These are phyloP conservation scores for Toxicodendron radicans DNA, from an alignment of 345 rosid species.

Conservation along the genomic window DNA sequence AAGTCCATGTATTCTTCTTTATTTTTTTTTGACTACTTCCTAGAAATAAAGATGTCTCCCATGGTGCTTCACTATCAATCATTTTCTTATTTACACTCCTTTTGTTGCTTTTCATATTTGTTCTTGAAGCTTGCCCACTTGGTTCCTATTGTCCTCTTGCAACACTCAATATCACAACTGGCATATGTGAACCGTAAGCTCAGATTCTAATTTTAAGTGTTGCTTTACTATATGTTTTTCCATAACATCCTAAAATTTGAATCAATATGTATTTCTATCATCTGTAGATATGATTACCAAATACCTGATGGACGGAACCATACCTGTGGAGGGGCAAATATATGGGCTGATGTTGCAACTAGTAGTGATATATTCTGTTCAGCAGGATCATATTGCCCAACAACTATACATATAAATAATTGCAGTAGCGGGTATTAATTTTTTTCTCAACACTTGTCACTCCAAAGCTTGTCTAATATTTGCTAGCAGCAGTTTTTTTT, in stretches of 20 bases:
- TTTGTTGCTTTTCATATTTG: conserved; percentile 9
- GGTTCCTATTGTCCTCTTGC: conserved; percentile 68
- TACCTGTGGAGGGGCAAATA: conserved; percentile 92
- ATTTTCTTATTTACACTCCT: background rate
- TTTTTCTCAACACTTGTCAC: conserved; percentile 20
- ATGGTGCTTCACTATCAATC: background rate
- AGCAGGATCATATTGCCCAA: conserved; percentile 60
- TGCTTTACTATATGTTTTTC: conserved; percentile 3
- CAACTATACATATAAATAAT: conserved; percentile 33
- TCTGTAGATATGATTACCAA: conserved; percentile 78
- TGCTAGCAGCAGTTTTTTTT: background rate
- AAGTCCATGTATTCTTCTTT: background rate
- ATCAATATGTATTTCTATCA: conserved; percentile 1
- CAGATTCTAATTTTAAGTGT: conserved; percentile 7
- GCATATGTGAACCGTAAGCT: conserved; percentile 73
- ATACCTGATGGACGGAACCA: conserved; percentile 72
- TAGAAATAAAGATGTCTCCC: background rate
- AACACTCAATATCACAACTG: conserved; percentile 44
- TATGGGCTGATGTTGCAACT: conserved; percentile 77
- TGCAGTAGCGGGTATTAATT: conserved; percentile 62
- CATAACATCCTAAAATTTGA: background rate
- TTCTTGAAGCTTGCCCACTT: conserved; percentile 65
- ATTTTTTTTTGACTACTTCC: background rate
- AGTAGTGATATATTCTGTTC: conserved; percentile 82
- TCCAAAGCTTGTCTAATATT: background rate